These are phyloP conservation scores for Colletotrichum lentis DNA, from an alignment of 2,329 filamentous ascomycete species.

Conservation along the genomic window DNA sequence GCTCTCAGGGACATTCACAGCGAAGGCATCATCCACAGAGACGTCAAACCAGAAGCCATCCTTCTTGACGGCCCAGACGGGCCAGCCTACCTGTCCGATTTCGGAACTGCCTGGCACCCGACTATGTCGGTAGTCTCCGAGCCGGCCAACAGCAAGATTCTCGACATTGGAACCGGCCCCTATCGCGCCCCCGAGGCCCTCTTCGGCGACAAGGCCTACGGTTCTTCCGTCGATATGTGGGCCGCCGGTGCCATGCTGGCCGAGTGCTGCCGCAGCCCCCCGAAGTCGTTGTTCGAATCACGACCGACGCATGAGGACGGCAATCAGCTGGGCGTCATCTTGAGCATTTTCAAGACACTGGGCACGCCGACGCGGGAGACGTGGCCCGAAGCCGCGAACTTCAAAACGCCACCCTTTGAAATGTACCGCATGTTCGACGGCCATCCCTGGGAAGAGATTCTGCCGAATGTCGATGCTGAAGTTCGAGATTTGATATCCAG, in stretches of 20 bases:
- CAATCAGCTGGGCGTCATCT: constrained; percentile 87
- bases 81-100: constrained; percentile 84
- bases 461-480: constrained; percentile 66
- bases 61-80: constrained; percentile 73
- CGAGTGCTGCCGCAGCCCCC: constrained; percentile 69
- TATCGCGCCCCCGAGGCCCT: constrained; percentile 91
- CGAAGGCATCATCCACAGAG: constrained; percentile 85
- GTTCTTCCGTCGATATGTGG: constrained; percentile 84
- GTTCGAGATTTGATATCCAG: constrained; percentile 72
- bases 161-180: constrained; percentile 91
- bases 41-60: constrained; percentile 92
- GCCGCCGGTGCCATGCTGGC: constrained; percentile 83
- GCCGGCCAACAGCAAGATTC: constrained; percentile 73
- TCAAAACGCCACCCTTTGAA: constrained; percentile 83
- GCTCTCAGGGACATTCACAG: constrained; percentile 77
- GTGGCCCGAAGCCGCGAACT: constrained; percentile 81
- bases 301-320: constrained; percentile 78
- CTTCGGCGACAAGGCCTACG: constrained; percentile 82
- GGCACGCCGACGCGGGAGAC: constrained; percentile 82
- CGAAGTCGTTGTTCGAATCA: constrained; percentile 79
- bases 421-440: constrained; percentile 81
- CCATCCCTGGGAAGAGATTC: constrained; percentile 72
- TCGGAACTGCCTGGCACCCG: constrained; percentile 88
- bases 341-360: constrained; percentile 90
- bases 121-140: constrained; percentile 67